These are phyloP conservation scores for Graphiopsis chlorocephala DNA, from an alignment of 2,329 filamentous ascomycete species.

Conservation along the genomic window DNA sequence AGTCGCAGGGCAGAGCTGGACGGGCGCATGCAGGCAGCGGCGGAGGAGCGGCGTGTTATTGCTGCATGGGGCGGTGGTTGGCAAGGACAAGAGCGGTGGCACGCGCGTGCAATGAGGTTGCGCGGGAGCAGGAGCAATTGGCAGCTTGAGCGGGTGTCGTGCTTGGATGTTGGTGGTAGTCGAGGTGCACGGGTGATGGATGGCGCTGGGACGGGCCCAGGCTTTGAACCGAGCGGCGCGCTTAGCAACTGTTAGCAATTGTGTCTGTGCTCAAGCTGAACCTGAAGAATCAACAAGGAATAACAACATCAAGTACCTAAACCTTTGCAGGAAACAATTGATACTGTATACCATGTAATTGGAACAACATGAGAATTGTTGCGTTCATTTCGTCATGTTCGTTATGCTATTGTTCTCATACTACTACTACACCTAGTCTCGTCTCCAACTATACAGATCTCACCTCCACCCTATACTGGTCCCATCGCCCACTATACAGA, in stretches of 20 bases:
- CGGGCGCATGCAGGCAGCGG: not conserved
- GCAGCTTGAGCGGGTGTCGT: not conserved
- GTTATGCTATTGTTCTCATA: not conserved
- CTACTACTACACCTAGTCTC: not conserved
- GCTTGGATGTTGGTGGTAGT: not conserved
- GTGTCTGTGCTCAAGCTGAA: not conserved
- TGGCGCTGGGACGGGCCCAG: not conserved
- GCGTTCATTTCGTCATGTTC: not conserved
- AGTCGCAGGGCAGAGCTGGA: not conserved
- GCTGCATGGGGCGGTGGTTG: not conserved
- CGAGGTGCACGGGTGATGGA: not conserved
- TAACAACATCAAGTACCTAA: not conserved
- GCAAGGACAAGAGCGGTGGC: not conserved
- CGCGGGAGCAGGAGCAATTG: not conserved
- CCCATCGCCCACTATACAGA: not conserved
- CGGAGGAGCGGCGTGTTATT: not conserved
- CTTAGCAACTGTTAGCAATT: not conserved
- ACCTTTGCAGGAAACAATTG: not conserved
- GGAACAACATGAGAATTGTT: not conserved
- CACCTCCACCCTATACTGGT: not conserved
- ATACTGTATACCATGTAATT: too few relatives aligned
- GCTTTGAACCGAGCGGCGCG: not conserved
- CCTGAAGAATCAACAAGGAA: not conserved
- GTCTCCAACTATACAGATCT: not conserved
- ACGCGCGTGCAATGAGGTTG: not conserved